Evolutionary conservation across 2,329 filamentous ascomycete species (phyloP), one percentile per base, ranked within the genome.

Genomic region (Whalleya microplaca): DNA sequence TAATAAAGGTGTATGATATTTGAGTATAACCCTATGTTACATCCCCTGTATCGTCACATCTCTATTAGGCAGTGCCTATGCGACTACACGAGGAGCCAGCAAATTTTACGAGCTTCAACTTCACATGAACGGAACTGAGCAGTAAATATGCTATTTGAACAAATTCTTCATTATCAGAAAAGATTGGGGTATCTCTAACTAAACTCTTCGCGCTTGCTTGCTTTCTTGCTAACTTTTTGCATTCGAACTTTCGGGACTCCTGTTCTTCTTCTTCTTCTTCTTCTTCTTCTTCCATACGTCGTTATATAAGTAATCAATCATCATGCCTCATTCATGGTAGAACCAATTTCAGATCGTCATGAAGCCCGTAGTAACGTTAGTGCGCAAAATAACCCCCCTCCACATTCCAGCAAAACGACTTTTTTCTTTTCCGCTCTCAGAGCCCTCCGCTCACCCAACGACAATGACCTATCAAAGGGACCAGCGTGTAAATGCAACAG

Each of bases 121-220:
- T 37, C 32, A 7, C 32, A 12, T 37, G 10, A 14, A 14, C 14
- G 14, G 32, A 3, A 12, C 5, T 37, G 32, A 6, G 12, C 3
- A 37, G 3, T 12, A 16, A 37, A 37, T 6, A 37, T 14, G 16
- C 12, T 45, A 23, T 55, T 56, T 53, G 21, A 52, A 59, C 23
- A 45, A 20, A 53, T 56, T 44, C 51, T 60, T 60, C 45, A 56
- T 53, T 53, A 58, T 45, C 18, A 56, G 56, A 64, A 64, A 62
- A 53, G 48, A 60, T 53, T 51, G 45, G 61, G 61, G 61, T 64
- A 64, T 64, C 61, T 62, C 56, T 58, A 62, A 52, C 56, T 58
- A 62, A 52, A 56, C 54, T 59, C 48, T 58, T 53, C 37, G 47
- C 51, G 53, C 58, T 62, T 50, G 55, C 58, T 62, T 48, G 51